Evolutionary conservation across 345 rosid species (phyloP).

Genomic region (Linum trigynum): DNA sequence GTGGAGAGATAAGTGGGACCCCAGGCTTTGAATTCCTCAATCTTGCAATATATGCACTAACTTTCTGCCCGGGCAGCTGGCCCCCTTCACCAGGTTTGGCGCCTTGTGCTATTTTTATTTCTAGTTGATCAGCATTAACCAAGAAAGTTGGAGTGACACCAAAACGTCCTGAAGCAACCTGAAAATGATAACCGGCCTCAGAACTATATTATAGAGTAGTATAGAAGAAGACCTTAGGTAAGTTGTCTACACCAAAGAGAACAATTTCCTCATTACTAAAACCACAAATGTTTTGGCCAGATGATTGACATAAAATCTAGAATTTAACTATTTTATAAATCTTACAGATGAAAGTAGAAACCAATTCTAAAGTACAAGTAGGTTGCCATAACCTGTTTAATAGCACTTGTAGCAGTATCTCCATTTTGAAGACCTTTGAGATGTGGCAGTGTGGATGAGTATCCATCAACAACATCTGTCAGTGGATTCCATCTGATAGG

Average conservation of each 20-base stretch:
- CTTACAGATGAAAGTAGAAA: constrained; percentile 2
- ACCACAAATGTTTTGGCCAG: not conserved
- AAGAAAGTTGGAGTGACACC: constrained; percentile 98
- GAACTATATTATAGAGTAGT: not conserved
- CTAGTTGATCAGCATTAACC: constrained; percentile 88
- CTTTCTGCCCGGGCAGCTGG: constrained; percentile 97
- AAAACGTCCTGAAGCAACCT: constrained; percentile 99
- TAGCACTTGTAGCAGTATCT: constrained; percentile 98
- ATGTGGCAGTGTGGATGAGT: constrained; percentile 91
- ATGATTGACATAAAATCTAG: constrained; percentile 6
- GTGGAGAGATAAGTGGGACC: constrained; percentile 98
- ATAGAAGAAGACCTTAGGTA: not conserved
- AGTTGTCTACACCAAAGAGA: constrained; percentile 2
- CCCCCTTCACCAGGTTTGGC: constrained; percentile 99
- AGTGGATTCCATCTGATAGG: constrained; percentile 98
- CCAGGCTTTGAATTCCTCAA: constrained; percentile 96
- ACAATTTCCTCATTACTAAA: not conserved
- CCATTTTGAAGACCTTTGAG: constrained; percentile 99
- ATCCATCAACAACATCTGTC: constrained; percentile 90
- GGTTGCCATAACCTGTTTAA: constrained; percentile 64
- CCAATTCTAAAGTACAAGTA: constrained; percentile 11
- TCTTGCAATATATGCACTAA: constrained; percentile 95
- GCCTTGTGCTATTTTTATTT: constrained; percentile 99
- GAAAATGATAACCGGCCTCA: constrained; percentile 21
- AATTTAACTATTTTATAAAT: constrained; percentile 1